phyloP scores from a whole-genome alignment of 176 grass and related monocot species.

The Paspalum vaginatum region DNA sequence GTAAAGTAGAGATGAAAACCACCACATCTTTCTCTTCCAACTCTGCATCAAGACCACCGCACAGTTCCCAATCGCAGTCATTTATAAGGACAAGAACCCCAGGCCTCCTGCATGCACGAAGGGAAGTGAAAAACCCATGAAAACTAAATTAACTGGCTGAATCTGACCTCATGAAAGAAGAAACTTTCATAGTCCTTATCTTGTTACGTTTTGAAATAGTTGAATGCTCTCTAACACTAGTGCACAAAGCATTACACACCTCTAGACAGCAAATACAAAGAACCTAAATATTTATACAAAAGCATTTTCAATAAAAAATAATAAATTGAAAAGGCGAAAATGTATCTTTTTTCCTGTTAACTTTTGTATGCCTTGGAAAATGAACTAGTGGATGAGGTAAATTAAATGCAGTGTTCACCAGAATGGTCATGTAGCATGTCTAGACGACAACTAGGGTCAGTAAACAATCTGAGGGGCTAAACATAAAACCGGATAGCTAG shows the following conservation, averaged over 20 bases:
- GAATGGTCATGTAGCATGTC: not conserved
- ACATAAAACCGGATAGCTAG: not conserved
- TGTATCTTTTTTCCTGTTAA: constrained; percentile 8
- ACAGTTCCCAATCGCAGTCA: constrained; percentile 90
- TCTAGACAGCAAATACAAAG: not conserved
- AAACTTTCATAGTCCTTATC: not conserved
- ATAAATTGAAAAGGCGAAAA: not conserved
- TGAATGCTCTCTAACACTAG: not conserved
- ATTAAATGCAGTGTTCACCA: not conserved
- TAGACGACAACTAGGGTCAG: not conserved
- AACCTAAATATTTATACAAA: not conserved
- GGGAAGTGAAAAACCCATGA: not conserved
- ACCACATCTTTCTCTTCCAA: constrained; percentile 91
- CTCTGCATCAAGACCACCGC: constrained; percentile 69
- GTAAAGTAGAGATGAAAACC: constrained; percentile 89
- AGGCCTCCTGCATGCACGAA: constrained; percentile 62
- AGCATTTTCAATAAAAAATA: constrained; percentile 8
- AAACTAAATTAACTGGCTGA: constrained; percentile 3
- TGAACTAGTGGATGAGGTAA: not conserved
- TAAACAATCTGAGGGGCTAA: not conserved
- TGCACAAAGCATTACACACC: not conserved
- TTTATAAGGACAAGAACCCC: constrained; percentile 90
- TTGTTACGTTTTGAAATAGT: not conserved
- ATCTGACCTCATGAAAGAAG: not conserved
- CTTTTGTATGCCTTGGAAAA: not conserved